These are phyloP conservation scores for Tremellales sp. DNA, from an alignment of 1,284 basidiomycete species.

Conservation along the genomic window DNA sequence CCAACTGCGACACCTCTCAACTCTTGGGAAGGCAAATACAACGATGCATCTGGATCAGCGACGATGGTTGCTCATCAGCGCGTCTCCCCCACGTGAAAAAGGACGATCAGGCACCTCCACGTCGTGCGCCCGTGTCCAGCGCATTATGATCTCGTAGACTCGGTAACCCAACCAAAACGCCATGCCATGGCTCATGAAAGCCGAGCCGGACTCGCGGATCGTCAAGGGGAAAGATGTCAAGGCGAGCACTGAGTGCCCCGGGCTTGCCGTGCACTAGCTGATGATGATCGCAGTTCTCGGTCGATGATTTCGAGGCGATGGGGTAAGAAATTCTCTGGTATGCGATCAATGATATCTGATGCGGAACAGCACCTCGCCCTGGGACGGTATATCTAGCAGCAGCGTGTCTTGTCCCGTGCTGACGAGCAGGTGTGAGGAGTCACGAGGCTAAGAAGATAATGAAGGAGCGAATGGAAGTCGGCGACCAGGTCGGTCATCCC, in stretches of 20 bases:
- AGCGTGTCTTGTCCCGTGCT: not conserved
- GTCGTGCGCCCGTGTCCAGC: no score
- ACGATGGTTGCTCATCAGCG: no score
- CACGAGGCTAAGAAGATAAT: conserved; percentile 89
- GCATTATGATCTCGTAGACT: no score
- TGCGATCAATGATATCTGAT: not conserved
- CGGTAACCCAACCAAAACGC: not conserved
- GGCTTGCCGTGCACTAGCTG: not conserved
- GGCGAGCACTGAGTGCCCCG: conserved; percentile 50
- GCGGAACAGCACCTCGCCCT: conserved; percentile 60
- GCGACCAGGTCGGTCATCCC: conserved; percentile 64
- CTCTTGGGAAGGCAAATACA: no score
- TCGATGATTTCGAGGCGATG: conserved; percentile 77
- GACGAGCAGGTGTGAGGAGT: conserved; percentile 55
- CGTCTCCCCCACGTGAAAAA: no score
- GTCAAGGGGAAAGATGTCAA: conserved; percentile 89
- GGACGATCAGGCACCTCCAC: no score
- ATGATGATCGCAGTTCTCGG: conserved; percentile 64
- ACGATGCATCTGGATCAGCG: no score
- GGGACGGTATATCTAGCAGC: conserved; percentile 64
- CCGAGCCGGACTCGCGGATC: conserved; percentile 79
- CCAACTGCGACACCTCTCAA: no score
- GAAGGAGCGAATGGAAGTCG: conserved; percentile 76
- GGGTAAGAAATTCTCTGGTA: conserved; percentile 25
- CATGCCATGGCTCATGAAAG: conserved; percentile 77